Conservation (phyloP, 495 filamentous ascomycete genomes). For the Aspergillus olivimuriae region DNA sequence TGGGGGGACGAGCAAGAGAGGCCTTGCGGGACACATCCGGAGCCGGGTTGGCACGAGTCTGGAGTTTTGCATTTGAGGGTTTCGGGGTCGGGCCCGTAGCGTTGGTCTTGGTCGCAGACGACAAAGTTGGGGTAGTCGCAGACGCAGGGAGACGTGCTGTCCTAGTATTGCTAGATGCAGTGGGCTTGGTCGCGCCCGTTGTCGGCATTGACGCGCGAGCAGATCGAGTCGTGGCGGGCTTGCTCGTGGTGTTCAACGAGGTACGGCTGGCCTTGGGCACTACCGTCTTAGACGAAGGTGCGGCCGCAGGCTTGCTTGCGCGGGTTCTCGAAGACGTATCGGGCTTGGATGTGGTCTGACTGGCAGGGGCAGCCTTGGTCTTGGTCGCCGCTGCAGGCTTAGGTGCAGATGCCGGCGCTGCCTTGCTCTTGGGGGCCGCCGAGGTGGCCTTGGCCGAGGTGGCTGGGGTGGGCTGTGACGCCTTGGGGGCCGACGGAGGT, state of each 20-base stretch:
- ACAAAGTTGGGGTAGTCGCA: slow-evolving; percentile 55
- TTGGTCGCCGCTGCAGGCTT: slow-evolving; percentile 25
- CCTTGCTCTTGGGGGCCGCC: slow-evolving; percentile 2
- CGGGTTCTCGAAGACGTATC: slow-evolving; percentile 14
- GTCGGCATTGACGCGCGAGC: slow-evolving; percentile 28
- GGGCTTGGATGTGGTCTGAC: no score
- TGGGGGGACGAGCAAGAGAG: slow-evolving; percentile 32
- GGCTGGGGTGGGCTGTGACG: slow-evolving; percentile 9
- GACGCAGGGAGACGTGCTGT: slow-evolving; percentile 56
- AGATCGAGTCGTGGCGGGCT: slow-evolving; percentile 20
- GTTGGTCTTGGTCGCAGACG: slow-evolving; percentile 40
- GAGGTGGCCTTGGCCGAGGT: slow-evolving; percentile 5
- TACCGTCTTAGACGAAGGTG: slow-evolving; percentile 24
- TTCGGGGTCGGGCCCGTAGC: slow-evolving; percentile 34
- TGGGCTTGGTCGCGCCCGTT: slow-evolving; percentile 23
- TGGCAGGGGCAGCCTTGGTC: no score
- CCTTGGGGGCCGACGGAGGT: slow-evolving; percentile 7
- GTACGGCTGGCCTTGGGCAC: slow-evolving; percentile 29
- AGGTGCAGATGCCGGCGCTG: slow-evolving; percentile 6
- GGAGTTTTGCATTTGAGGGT: slow-evolving; percentile 13
- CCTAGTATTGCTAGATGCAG: slow-evolving; percentile 33
- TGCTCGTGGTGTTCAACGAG: slow-evolving; percentile 23
- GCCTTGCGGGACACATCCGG: slow-evolving; percentile 31
- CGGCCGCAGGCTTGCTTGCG: slow-evolving; percentile 11
- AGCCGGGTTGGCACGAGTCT: slow-evolving; percentile 19